Conservation (phyloP, 495 filamentous ascomycete genomes). For the Entonaema liquescens region DNA sequence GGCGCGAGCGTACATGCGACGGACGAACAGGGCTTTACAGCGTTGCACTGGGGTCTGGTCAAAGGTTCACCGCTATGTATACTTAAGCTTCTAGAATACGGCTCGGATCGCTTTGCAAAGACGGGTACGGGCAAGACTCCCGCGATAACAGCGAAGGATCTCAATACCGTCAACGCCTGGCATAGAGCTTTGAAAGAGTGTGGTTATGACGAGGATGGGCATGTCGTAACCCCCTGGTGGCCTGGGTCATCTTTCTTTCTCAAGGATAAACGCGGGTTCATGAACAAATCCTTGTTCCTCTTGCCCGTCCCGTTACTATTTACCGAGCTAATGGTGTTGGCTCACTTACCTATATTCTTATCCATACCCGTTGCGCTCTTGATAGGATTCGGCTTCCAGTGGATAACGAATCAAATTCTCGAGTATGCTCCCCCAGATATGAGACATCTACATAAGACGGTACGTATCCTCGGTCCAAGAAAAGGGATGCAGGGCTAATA, state of each 20-base stretch:
- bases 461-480: conserved; percentile 53
- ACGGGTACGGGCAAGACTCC: conserved; percentile 90
- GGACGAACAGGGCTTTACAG: conserved; percentile 91
- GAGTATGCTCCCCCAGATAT: conserved; percentile 85
- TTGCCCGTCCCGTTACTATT: conserved; percentile 84
- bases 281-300: conserved; percentile 89
- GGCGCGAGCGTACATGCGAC: conserved; percentile 90
- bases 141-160: conserved; percentile 81
- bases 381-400: conserved; percentile 77
- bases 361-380: conserved; percentile 75
- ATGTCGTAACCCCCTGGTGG: conserved; percentile 67
- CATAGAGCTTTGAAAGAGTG: conserved; percentile 83
- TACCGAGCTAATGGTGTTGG: conserved; percentile 73
- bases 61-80: conserved; percentile 87
- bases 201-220: conserved; percentile 83
- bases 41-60: conserved; percentile 95
- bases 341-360: conserved; percentile 75
- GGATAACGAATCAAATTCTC: conserved; percentile 76
- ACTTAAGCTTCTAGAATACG: conserved; percentile 92
- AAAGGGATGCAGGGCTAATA: conserved; percentile 25
- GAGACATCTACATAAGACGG: conserved; percentile 86
- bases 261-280: conserved; percentile 75
- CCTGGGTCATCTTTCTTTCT: conserved; percentile 65
- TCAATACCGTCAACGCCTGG: conserved; percentile 86
- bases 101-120: conserved; percentile 87